Base-by-base conservation (phyloP, 306 rosid species). In the Quercus berberidifolia region DNA sequence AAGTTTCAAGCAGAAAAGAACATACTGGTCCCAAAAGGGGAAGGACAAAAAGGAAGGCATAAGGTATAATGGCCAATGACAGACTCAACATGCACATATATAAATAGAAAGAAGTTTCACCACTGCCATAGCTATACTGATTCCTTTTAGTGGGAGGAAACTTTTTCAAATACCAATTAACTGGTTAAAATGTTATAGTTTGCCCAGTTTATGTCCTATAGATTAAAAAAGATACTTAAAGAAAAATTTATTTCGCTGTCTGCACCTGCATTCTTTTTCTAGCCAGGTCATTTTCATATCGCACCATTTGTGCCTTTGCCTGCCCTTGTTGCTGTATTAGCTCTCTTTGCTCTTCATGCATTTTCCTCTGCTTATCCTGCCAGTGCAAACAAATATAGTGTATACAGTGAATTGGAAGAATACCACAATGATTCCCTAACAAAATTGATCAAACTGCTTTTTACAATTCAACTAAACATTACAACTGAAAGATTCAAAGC, bases 211-310 rank as follows among this genome's bases (percentile, higher is more conserved):
- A 77, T 58, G 49, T 55, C 13, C 51, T 55, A 56, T 1, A 33
- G 4, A 28, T 31, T 23, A 10, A 4, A 17, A 26, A 25, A n/a
- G 18, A 60, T 19, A 63, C 58, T 52, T 65, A 35, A 35, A 74
- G 55, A 43, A 64, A 58, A 70, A 55, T 17, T 51, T 30, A 72
- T 78, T 79, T 81, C 54, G 81, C 52, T 56, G 70, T 69, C 65
- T 9, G 84, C 74, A 96, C 98, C 99, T 93, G 96, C 93, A 91
- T 76, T 88, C 98, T 91, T 82, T 93, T 89, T 83, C 97, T 91
- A 55, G 96, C 87, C 75, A 91, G 73, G 79, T 96, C 99, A 89
- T 96, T 98, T 82, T 96, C 93, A 75, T 71, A 76, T 25, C 98
- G 91, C 78, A 88, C 49, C 88, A 80, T 86, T 81, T 96, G 99